Conservation (phyloP, 2,329 filamentous ascomycete species). For the Scolecobasidium constrictum region DNA sequence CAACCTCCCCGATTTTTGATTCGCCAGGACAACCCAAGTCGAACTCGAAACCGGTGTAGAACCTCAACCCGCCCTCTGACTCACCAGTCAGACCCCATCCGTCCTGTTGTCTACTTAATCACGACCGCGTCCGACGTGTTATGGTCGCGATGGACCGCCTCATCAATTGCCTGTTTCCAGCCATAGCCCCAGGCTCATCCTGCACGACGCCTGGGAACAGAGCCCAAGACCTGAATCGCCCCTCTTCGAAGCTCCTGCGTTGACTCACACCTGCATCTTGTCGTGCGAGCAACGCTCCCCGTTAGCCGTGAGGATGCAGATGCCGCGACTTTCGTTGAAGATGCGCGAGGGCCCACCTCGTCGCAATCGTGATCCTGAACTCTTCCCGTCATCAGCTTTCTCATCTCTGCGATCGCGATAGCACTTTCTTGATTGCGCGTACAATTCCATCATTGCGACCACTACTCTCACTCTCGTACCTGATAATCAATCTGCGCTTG, state of each 20-base stretch:
- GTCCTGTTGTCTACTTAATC: constrained; percentile 10
- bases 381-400: not conserved
- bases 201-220: too few relatives aligned
- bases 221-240: too few relatives aligned
- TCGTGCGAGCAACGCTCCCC: too few relatives aligned
- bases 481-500: not conserved
- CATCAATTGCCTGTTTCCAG: constrained; percentile 15
- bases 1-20: too few relatives aligned
- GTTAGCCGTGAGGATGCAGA: too few relatives aligned
- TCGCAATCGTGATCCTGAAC: constrained; percentile 9
- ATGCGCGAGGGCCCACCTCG: not conserved
- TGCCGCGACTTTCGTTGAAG: too few relatives aligned
- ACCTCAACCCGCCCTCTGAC: too few relatives aligned
- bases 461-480: not conserved
- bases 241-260: constrained; percentile 9
- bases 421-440: not conserved
- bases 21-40: too few relatives aligned
- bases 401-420: not conserved
- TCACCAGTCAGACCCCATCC: not conserved
- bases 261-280: constrained; percentile 32
- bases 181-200: constrained; percentile 13
- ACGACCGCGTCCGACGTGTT: constrained; percentile 19
- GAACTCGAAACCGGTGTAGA: too few relatives aligned
- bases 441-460: not conserved
- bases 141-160: constrained; percentile 10